A percentile compares a stretch with the other conserved stretches of the same genome.
Evolutionary conservation across 331 rosid species (phyloP).

Genomic region (Acacia concinna): DNA sequence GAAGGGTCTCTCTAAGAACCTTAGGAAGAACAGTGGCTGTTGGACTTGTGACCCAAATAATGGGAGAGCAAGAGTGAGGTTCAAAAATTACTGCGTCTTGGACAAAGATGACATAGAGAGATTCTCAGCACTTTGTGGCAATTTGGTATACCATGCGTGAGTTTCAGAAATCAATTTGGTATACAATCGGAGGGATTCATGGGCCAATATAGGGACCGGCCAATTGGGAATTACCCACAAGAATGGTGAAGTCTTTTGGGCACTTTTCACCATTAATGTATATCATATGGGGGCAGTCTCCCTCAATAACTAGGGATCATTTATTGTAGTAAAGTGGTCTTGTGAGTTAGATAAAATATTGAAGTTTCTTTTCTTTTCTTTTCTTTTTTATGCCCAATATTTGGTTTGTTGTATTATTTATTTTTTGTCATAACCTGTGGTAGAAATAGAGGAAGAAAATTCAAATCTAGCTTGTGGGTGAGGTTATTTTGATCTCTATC

Average conservation of each 20-base stretch:
- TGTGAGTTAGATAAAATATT: neutral
- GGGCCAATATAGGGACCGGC: slow-evolving; percentile 10
- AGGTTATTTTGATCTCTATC: neutral
- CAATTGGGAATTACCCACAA: slow-evolving; percentile 16
- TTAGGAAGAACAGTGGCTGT: slow-evolving; percentile 59
- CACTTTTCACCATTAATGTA: slow-evolving; percentile 35
- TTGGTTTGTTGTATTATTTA: neutral
- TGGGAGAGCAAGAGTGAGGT: slow-evolving; percentile 38
- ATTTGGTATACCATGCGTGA: neutral
- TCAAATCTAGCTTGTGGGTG: neutral
- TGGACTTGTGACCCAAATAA: slow-evolving; percentile 51
- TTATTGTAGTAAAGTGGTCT: slow-evolving; percentile 9
- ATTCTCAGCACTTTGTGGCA: neutral
- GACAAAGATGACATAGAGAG: neutral
- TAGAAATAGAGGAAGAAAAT: neutral
- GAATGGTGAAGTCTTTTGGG: slow-evolving; percentile 27
- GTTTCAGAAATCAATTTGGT: slow-evolving; percentile 20
- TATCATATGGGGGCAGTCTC: slow-evolving; percentile 26
- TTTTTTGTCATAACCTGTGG: neutral
- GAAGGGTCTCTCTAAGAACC: slow-evolving; percentile 73
- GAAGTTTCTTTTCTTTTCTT: slow-evolving; percentile 9
- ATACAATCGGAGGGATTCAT: slow-evolving; percentile 24
- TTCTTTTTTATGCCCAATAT: neutral
- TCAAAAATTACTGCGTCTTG: neutral
- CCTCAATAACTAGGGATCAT: neutral